Conservation (phyloP, 305 asterid species). For the Fraxinus greggii region DNA sequence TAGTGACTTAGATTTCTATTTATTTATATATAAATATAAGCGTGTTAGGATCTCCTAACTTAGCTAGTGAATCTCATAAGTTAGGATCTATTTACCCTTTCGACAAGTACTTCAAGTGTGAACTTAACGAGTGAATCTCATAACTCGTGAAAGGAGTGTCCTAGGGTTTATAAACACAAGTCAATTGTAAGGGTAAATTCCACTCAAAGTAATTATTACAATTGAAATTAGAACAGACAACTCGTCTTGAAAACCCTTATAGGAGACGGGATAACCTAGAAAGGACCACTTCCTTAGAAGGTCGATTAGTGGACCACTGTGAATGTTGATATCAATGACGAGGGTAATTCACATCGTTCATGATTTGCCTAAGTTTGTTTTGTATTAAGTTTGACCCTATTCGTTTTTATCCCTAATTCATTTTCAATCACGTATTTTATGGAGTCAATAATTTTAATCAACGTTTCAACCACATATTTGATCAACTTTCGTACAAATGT, state of each 20-base stretch:
- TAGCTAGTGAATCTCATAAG: background rate
- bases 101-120: background rate
- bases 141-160: background rate
- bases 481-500: background rate
- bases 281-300: background rate
- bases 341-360: background rate
- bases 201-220: background rate
- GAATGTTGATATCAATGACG: background rate
- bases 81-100: background rate
- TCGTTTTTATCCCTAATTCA: background rate
- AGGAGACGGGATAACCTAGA: background rate
- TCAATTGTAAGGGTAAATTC: background rate
- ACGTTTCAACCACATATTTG: background rate
- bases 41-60: background rate
- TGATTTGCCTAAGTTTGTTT: background rate
- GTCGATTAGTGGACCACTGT: background rate
- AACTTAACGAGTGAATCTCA: background rate
- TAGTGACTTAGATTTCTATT: background rate
- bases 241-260: background rate
- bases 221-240: background rate
- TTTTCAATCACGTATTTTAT: too few relatives aligned
- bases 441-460: background rate
- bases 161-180: background rate
- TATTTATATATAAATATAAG: background rate
- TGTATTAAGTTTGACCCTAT: background rate